A percentile compares a stretch with the other conserved stretches of the same genome.
phyloP scores from a whole-genome alignment of 2,329 filamentous ascomycete genomes.

The Madurella fahalii region DNA sequence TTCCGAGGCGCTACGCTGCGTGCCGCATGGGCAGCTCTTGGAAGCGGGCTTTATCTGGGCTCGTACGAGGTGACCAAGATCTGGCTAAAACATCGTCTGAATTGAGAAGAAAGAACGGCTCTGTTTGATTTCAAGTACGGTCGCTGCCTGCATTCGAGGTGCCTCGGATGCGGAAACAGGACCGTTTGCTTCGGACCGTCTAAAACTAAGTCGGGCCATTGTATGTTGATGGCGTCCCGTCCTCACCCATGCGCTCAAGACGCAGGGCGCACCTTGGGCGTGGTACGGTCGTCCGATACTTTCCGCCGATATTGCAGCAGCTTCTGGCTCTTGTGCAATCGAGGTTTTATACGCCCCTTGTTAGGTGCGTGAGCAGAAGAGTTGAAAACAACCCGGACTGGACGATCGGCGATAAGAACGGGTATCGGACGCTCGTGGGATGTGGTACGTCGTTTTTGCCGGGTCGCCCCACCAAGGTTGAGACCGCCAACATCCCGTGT shows the following conservation, averaged over 20 bases:
- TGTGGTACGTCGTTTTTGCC: not conserved
- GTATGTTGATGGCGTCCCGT: too few species aligned
- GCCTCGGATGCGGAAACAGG: too few species aligned
- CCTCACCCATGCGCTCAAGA: too few species aligned
- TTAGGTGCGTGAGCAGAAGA: not conserved
- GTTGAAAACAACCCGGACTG: not conserved
- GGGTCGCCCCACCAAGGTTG: slow-evolving; percentile 5
- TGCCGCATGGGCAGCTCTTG: slow-evolving; percentile 75
- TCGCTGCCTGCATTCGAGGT: too few species aligned
- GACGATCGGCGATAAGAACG: not conserved
- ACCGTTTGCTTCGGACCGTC: too few species aligned
- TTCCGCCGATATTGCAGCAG: not conserved
- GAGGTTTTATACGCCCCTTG: not conserved
- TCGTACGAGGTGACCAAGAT: slow-evolving; percentile 77
- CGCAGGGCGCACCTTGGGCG: too few species aligned
- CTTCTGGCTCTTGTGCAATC: not conserved
- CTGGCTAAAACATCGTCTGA: slow-evolving; percentile 46
- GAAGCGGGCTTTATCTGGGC: slow-evolving; percentile 79
- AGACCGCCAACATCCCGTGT: slow-evolving; percentile 7
- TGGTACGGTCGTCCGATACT: not conserved
- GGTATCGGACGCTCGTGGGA: not conserved
- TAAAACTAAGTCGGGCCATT: too few species aligned
- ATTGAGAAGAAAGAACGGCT: too few species aligned
- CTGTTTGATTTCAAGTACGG: too few species aligned
- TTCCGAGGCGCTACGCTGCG: slow-evolving; percentile 74